Conservation (phyloP, 2,329 filamentous ascomycete genomes). For the Hypoxylon sp. region DNA sequence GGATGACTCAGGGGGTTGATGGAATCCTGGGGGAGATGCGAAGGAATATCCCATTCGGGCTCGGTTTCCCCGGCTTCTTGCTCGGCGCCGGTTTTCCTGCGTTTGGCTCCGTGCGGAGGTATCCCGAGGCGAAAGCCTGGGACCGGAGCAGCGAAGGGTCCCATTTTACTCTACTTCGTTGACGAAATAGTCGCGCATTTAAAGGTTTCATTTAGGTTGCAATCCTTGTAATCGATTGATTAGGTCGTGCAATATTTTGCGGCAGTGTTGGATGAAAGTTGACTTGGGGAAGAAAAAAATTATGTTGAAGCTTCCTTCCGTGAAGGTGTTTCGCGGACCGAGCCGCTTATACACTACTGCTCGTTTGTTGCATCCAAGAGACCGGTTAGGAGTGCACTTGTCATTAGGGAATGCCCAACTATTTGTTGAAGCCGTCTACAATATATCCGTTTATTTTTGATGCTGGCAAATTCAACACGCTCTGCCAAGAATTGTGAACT, state of each 20-base stretch:
- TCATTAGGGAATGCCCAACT: too few relatives aligned
- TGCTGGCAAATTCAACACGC: not conserved
- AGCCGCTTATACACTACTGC: conserved; percentile 43
- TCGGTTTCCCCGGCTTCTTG: conserved; percentile 19
- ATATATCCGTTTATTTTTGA: too few relatives aligned
- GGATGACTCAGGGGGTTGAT: conserved; percentile 72
- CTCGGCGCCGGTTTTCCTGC: conserved; percentile 49
- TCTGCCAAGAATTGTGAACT: not conserved
- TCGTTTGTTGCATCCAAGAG: too few relatives aligned
- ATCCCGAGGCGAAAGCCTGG: conserved; percentile 50
- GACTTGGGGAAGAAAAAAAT: not conserved
- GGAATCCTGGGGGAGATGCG: conserved; percentile 53
- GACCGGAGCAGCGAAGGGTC: conserved; percentile 53
- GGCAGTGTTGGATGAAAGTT: not conserved
- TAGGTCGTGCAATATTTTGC: not conserved
- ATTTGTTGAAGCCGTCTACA: too few relatives aligned
- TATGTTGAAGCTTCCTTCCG: not conserved
- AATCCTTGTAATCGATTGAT: not conserved
- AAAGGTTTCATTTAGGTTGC: not conserved
- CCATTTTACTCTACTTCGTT: conserved; percentile 38
- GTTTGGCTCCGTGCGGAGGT: conserved; percentile 52
- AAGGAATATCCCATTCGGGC: conserved; percentile 30
- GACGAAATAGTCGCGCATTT: not conserved
- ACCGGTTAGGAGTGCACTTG: too few relatives aligned
- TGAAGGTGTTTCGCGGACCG: conserved; percentile 31